phyloP scores from a whole-genome alignment of 345 rosid species.

The Brassica nigra region DNA sequence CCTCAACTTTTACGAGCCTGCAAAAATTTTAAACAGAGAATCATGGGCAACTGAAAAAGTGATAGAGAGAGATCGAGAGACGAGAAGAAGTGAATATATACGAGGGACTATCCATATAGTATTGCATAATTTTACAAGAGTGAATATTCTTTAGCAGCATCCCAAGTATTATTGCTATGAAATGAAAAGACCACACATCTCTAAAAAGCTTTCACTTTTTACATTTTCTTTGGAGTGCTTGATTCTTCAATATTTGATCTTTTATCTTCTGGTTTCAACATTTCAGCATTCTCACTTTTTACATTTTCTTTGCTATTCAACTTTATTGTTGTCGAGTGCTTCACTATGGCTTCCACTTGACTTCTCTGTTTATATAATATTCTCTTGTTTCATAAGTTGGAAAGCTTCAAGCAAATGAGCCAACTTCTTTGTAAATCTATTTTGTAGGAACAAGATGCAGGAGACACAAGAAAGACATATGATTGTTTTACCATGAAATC shows the following conservation, averaged over 20 bases:
- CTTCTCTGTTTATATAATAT: background rate
- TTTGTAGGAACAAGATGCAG: background rate
- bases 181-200: background rate
- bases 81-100: background rate
- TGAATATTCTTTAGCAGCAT: too few relatives aligned
- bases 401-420: background rate
- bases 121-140: too few relatives aligned
- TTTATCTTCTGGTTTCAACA: background rate
- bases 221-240: background rate
- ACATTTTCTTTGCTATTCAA: too few relatives aligned
- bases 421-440: too few relatives aligned
- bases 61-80: background rate
- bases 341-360: background rate
- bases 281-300: too few relatives aligned
- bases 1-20: conserved; percentile 31
- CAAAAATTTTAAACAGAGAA: conserved; percentile 7
- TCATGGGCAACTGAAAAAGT: background rate
- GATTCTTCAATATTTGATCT: background rate
- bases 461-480: background rate
- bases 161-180: background rate
- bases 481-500: background rate
- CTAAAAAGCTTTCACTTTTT: background rate
- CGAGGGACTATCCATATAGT: too few relatives aligned
- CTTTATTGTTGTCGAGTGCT: too few relatives aligned
- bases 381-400: background rate